phyloP scores from a whole-genome alignment of 192 early-diverging fungal genomes.

The Podila epicladia region DNA sequence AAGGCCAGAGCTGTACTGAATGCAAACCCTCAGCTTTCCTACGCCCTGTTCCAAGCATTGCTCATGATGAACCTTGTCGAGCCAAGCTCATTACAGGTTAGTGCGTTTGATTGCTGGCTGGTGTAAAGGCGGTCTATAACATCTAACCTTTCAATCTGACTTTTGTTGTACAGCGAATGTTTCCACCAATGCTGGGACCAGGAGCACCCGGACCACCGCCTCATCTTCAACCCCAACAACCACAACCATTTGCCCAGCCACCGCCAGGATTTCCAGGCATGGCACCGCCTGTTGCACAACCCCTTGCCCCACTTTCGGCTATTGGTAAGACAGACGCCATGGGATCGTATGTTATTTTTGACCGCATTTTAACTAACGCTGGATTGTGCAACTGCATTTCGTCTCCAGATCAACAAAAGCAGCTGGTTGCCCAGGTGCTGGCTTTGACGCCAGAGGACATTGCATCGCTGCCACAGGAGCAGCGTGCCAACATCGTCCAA shows the following conservation, averaged over 20 bases:
- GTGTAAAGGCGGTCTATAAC: neutral
- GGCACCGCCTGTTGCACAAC: constrained; percentile 15
- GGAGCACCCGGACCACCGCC: constrained; percentile 23
- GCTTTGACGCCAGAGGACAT: constrained; percentile 87
- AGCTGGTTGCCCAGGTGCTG: constrained; percentile 82
- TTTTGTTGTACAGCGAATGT: constrained; percentile 12
- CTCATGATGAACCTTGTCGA: constrained; percentile 84
- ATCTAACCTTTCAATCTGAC: neutral
- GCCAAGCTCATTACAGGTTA: constrained; percentile 65
- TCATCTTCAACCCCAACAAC: constrained; percentile 27
- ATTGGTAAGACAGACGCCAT: constrained; percentile 4
- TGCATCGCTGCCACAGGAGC: constrained; percentile 78
- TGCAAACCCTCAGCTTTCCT: constrained; percentile 83
- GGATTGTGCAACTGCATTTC: neutral
- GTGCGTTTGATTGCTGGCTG: neutral
- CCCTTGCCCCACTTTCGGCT: constrained; percentile 11
- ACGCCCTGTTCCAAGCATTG: constrained; percentile 87
- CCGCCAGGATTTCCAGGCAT: constrained; percentile 26
- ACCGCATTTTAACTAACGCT: neutral
- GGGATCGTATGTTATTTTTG: constrained; percentile 12
- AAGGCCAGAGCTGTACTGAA: constrained; percentile 72
- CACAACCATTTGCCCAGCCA: constrained; percentile 10
- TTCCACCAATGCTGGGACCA: constrained; percentile 49
- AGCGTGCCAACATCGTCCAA: constrained; percentile 77
- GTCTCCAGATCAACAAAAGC: constrained; percentile 68